Base-by-base conservation (phyloP, 768 basidiomycete species). In the Trametopsis cervina region DNA sequence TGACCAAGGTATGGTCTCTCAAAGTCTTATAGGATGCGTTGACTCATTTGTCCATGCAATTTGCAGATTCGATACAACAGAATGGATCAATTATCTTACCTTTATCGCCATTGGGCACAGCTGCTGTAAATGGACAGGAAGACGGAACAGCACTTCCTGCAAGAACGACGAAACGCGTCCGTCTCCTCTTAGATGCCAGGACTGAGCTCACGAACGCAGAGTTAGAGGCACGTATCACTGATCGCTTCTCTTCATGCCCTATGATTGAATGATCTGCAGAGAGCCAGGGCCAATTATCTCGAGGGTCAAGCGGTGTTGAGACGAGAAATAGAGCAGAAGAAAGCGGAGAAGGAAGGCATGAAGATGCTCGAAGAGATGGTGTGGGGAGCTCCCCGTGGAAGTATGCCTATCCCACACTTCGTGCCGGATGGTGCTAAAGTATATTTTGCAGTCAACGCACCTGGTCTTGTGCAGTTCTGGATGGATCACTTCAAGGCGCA, bases 131-230 rank as follows among this genome's bases (percentile, higher is more conserved):
- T 36, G 29, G 33, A 21, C 35, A 5, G 10, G 22, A 21, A 9
- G 45, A 46, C 1, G n/a, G 12, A 24, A 3, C 45, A 44, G 46
- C 46, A 44, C 20, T 38, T 46, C 21, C 45, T 46, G 21, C 36
- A 23, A 59, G 47, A 56, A 85, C 78, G 59, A 63, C 70, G 47
- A 84, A 76, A 51, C 68, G 69, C 2, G 55, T 75, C 9, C 72
- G 81, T 39, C 60, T 82, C 36, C 66, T 86, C 3, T 62, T 91
- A 5, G 89, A 92, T 61, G 66, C 73, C 4, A 74, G 86, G 51
- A 92, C 81, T 4, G 89, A 92, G 60, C 66, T 92, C 29, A 87
- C 88, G 4, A 86, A 90, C 50, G 83, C 86, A 3, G 87, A 92
- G 64, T 69, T 92, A 38, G 85, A 83, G 70, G 89, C 80, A 48